Percentiles rank a stretch among this genome's conserved stretches.
Evolutionary conservation across 805 yeast species (phyloP).

Genomic region (Schwanniomyces yamadae): DNA sequence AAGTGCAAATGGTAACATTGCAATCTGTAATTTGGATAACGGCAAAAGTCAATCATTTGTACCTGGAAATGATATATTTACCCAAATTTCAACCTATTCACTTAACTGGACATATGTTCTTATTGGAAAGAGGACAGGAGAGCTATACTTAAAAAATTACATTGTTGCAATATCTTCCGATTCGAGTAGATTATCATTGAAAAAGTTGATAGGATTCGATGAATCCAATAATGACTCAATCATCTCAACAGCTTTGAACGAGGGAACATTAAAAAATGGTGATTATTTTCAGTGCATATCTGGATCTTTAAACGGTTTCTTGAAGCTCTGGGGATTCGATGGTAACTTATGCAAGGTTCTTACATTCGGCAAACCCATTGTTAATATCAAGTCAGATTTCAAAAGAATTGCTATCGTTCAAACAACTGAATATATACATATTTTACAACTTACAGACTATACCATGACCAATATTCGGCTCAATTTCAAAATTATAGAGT

Average conservation of each 20-base stretch:
- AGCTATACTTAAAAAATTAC: constrained; percentile 32
- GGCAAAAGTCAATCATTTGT: constrained; percentile 39
- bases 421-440: constrained; percentile 13
- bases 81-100: constrained; percentile 17
- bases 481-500: constrained; percentile 13
- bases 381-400: constrained; percentile 28
- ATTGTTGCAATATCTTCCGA: constrained; percentile 30
- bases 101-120: constrained; percentile 35
- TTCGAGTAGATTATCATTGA: constrained; percentile 21
- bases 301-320: constrained; percentile 20
- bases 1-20: constrained; percentile 24
- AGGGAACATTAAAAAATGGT: constrained; percentile 21
- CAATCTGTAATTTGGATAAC: constrained; percentile 30
- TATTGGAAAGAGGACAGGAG: constrained; percentile 28
- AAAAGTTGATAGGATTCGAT: constrained; percentile 12
- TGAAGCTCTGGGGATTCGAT: constrained; percentile 25
- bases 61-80: constrained; percentile 27
- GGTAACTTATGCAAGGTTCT: constrained; percentile 16
- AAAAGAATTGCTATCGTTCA: constrained; percentile 19
- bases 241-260: constrained; percentile 18
- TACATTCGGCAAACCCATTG: constrained; percentile 11
- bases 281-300: constrained; percentile 25
- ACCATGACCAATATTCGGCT: constrained; percentile 12
- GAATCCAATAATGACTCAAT: constrained; percentile 11
- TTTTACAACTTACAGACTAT: constrained; percentile 17